Base-by-base conservation (phyloP, 768 basidiomycete species). In the Glaciozyma martinii region DNA sequence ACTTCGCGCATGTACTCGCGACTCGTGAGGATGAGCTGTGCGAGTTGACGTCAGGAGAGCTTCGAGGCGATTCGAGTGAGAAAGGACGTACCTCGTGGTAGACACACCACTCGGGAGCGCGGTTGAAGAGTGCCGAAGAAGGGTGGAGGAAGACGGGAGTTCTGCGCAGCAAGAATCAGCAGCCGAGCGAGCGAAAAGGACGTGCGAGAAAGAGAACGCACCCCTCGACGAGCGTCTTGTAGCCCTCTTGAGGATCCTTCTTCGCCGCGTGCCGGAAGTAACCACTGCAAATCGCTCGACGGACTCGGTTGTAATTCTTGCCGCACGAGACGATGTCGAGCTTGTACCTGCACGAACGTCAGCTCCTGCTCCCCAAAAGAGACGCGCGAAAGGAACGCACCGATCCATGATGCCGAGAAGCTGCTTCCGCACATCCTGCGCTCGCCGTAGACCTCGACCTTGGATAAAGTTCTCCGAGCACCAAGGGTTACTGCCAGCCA, bases 61-160 rank as follows among this genome's bases (percentile, higher is more conserved):
- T 15, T 25, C 23, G 25, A 27, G 66, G 65, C 60, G n/a, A 72
- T 54, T 71, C 71, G 61, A 75, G 74, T 67, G 95, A 95, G 18
- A 95, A 98, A 68, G 98, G 80, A 60, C 98, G 86, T 72, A 99
- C 76, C 76, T 98, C 95, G 76, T 99, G 90, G 78, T 99, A 94
- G 55, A 93, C 85, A 47, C 89, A 79, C 90, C 92, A 95, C 77
- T 98, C 94, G 0, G 95, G 95, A 46, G 88, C 87, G 46, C 93
- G 86, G 75, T 99, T 97, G 82, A 98, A 99, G 25, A 99, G 80
- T 8, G 92, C 89, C 4, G 78, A 78, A 56, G 91, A 93, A 3
- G 94, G 95, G 78, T 99, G 95, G 61, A 99, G 91, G 77, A 94
- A 98, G 57, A 99, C 93, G 0, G 94, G 95, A n/a, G 95, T 98